Base-by-base conservation (phyloP, 2,329 filamentous ascomycete species). In the Colletotrichum ledebouriae region DNA sequence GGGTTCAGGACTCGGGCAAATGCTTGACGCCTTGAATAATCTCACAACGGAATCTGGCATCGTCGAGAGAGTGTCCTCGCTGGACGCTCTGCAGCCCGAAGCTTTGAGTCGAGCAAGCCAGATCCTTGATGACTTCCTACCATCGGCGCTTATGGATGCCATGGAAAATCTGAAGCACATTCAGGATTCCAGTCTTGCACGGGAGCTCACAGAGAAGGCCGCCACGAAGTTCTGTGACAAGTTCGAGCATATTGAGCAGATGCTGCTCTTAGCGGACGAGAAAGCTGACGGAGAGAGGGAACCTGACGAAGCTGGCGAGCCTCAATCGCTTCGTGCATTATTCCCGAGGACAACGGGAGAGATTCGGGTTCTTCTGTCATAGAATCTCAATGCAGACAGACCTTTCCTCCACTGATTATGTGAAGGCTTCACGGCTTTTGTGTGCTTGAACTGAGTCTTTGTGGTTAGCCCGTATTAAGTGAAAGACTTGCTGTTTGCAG, bases 101-200 rank as follows among this genome's bases (percentile, higher is more conserved):
- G 79, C 85, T 0, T 83, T 98, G n/a, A 80, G 86, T 1, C 81
- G 84, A 57, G 89, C 91, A 2, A 93, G 93, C 73, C 92, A 94
- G 73, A 87, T 86, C 46, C 84, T 99, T 6, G 96, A 99, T 75
- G 90, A 94, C 69, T 99, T 98, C 80, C 83, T 99, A 25, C 94
- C 96, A 0, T 97, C 94, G 1, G 96, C 95, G 3, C 85, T 97
- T 34, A 95, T 98, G 84, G 96, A 99, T 76, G 94, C 94, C 3
- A 89, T 93, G 73, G 92, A 96, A 58, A 93, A 94, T 69, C 79
- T 98, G 29, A 91, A 90, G 71, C 84, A 88, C 47, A 81, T 99
- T 1, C 89, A 92, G 70, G 92, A 93, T 74, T 87, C 92, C 1
- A 85, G 84, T 11, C 81, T 97, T 65, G 91, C 92, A 13, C 88